Conservation (phyloP, 1,284 basidiomycete genomes). For the Ceratobasidium sp. region DNA sequence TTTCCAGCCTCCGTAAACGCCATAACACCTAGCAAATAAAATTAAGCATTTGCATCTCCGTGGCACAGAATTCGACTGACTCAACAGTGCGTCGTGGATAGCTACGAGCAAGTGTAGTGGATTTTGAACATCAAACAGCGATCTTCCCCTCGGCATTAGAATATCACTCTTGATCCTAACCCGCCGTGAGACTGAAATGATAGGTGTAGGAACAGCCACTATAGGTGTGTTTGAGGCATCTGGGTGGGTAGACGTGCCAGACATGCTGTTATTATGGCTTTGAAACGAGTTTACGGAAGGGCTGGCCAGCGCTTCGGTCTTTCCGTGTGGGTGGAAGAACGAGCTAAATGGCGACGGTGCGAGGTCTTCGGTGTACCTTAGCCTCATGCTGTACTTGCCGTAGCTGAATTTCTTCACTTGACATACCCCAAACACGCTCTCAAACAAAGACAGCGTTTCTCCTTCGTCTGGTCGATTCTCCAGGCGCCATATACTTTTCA, state of each 20-base stretch:
- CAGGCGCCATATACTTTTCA: too few species aligned
- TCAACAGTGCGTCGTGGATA: background rate
- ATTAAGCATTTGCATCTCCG: too few species aligned
- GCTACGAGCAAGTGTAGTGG: background rate
- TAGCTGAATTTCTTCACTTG: background rate
- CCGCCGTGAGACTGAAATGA: too few species aligned
- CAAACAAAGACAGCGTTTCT: too few species aligned
- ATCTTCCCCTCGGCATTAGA: background rate
- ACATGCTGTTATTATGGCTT: background rate
- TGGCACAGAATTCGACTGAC: background rate
- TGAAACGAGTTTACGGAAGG: background rate
- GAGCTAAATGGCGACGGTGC: background rate
- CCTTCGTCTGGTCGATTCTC: too few species aligned
- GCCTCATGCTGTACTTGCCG: background rate
- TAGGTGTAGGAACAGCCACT: too few species aligned
- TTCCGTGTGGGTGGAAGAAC: too few species aligned
- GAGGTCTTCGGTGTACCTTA: background rate
- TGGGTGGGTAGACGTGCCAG: background rate
- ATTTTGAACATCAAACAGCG: background rate
- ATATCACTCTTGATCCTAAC: too few species aligned
- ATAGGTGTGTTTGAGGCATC: background rate
- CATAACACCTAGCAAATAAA: background rate
- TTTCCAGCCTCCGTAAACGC: slow-evolving; percentile 8
- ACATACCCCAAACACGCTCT: too few species aligned
- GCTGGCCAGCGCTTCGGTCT: too few species aligned